phyloP scores from a whole-genome alignment of 1,139 yeast species.

The Lipomyces yarrowii region DNA sequence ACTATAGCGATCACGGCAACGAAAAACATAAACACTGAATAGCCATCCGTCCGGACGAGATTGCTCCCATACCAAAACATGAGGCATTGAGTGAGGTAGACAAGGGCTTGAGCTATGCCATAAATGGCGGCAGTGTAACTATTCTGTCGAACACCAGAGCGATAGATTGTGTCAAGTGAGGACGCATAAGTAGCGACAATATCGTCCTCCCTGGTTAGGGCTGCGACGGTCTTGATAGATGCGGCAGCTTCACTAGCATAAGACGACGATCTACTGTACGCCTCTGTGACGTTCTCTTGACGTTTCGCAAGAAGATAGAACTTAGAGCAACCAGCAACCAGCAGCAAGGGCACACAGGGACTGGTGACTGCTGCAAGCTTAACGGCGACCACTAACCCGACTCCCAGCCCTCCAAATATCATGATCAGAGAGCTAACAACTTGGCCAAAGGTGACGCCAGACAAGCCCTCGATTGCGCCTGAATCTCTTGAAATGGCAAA shows the following conservation, averaged over 20 bases:
- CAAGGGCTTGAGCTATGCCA: constrained; percentile 33
- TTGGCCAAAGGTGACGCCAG: constrained; percentile 61
- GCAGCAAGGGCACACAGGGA: constrained; percentile 56
- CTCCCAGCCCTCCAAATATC: constrained; percentile 64
- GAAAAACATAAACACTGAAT: constrained; percentile 43
- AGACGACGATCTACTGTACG: constrained; percentile 53
- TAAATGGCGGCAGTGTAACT: constrained; percentile 10
- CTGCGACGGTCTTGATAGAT: constrained; percentile 54
- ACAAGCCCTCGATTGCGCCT: constrained; percentile 50
- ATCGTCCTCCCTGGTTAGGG: constrained; percentile 57
- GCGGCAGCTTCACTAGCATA: constrained; percentile 53
- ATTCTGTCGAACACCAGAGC: constrained; percentile 20
- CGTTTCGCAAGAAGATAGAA: constrained; percentile 76
- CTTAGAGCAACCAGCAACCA: constrained; percentile 71
- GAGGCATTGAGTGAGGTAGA: constrained; percentile 35
- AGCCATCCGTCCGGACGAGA: constrained; percentile 32
- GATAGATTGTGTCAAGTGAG: constrained; percentile 42
- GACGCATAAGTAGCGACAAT: constrained; percentile 57
- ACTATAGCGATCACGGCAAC: constrained; percentile 52
- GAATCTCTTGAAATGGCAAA: constrained; percentile 60
- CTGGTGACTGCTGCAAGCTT: constrained; percentile 63
- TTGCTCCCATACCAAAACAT: constrained; percentile 39
- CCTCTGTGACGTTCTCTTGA: constrained; percentile 53
- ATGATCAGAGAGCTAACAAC: constrained; percentile 41
- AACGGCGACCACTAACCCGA: constrained; percentile 69